Evolutionary conservation across 257 asterid genomes (phyloP).

Genomic region (Solanum dulcamara): DNA sequence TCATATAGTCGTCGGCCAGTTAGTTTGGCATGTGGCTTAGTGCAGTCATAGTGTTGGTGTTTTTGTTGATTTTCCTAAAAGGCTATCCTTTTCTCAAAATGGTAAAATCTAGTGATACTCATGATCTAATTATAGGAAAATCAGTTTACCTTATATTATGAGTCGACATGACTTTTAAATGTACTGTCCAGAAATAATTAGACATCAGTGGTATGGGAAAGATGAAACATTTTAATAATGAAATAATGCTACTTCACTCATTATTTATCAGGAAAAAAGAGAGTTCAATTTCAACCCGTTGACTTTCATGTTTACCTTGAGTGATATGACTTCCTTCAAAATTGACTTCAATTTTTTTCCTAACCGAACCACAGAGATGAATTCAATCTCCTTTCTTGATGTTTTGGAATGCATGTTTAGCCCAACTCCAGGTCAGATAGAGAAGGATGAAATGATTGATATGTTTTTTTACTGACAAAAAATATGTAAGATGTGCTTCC

Average conservation of each 20-base stretch:
- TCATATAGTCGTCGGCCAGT: not conserved
- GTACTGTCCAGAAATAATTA: not conserved
- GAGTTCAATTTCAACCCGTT: not conserved
- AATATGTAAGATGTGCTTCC: not conserved
- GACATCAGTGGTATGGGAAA: not conserved
- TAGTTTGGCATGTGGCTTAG: not conserved
- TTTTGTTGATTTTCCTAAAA: not conserved
- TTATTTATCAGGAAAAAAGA: not conserved
- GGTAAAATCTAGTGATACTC: not conserved
- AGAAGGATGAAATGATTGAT: not conserved
- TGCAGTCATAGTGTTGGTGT: not conserved
- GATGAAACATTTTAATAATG: not conserved
- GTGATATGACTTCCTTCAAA: not conserved
- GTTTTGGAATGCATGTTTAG: not conserved
- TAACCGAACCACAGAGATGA: not conserved
- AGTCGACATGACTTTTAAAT: not conserved
- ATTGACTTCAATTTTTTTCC: not conserved
- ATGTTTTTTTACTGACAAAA: not conserved
- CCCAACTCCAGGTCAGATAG: not conserved
- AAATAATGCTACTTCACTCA: not conserved
- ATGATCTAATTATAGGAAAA: not conserved
- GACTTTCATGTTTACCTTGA: not conserved
- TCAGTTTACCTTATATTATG: not conserved
- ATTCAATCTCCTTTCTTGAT: not conserved
- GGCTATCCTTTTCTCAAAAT: not conserved